phyloP scores from a whole-genome alignment of 1,139 yeast species.

The Pichia sp. region DNA sequence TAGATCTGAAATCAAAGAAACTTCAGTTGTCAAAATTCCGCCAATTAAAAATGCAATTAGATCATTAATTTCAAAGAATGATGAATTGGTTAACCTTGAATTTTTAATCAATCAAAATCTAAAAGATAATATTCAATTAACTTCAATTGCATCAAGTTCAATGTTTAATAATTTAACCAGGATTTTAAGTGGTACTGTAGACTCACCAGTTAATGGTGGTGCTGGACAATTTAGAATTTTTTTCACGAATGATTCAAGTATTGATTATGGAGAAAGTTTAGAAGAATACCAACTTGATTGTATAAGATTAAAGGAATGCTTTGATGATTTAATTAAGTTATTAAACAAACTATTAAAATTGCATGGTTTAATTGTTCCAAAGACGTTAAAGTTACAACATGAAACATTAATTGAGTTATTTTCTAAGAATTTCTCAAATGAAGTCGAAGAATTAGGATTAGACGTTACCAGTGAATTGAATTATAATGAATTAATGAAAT shows the following conservation, averaged over 20 bases:
- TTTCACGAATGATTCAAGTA: slow-evolving; percentile 34
- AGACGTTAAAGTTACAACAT: slow-evolving; percentile 55
- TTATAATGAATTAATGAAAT: slow-evolving; percentile 14
- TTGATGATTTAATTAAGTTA: slow-evolving; percentile 62
- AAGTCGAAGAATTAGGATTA: slow-evolving; percentile 37
- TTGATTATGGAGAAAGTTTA: slow-evolving; percentile 16
- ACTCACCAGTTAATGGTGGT: slow-evolving; percentile 91
- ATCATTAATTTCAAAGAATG: slow-evolving; percentile 60
- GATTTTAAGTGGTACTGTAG: slow-evolving; percentile 80
- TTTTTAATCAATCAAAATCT: slow-evolving; percentile 45
- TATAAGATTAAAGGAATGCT: slow-evolving; percentile 50
- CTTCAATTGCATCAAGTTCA: slow-evolving; percentile 32
- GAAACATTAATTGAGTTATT: slow-evolving; percentile 58
- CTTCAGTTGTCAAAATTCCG: slow-evolving; percentile 57
- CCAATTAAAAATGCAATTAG: slow-evolving; percentile 81
- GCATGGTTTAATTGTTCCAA: slow-evolving; percentile 63
- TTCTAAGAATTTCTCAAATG: slow-evolving; percentile 61
- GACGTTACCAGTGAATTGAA: slow-evolving; percentile 16
- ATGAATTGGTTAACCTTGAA: slow-evolving; percentile 66
- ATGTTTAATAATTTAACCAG: slow-evolving; percentile 66
- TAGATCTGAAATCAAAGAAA: slow-evolving; percentile 61
- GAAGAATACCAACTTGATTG: slow-evolving; percentile 40
- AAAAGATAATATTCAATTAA: slow-evolving; percentile 40
- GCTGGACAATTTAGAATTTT: slow-evolving; percentile 77
- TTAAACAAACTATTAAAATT: slow-evolving; percentile 61